Conservation (phyloP, 768 basidiomycete genomes). For the Neoboletus magnificus region DNA sequence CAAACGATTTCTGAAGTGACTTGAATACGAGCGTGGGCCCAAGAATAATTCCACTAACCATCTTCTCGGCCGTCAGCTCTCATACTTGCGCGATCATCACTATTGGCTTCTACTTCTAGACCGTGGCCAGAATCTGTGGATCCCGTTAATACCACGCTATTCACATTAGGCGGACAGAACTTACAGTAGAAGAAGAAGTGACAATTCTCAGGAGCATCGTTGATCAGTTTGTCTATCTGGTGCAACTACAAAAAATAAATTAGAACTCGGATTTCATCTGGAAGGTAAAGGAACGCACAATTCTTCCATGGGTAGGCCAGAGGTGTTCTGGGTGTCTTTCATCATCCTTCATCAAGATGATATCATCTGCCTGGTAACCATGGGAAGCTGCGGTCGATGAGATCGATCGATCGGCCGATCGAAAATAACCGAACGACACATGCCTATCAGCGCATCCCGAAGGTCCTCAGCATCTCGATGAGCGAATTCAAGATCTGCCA, state of each 20-base stretch:
- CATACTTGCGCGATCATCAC: conserved; percentile 25
- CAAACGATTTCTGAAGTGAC: conserved; percentile 17
- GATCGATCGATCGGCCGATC: background rate
- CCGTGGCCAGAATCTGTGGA: conserved; percentile 23
- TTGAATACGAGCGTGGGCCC: background rate
- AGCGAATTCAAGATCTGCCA: conserved; percentile 10
- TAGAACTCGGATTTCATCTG: background rate
- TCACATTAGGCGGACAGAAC: conserved; percentile 1
- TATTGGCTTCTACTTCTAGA: conserved; percentile 15
- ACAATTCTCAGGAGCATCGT: conserved; percentile 41
- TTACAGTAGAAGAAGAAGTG: conserved; percentile 56
- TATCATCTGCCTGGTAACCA: conserved; percentile 38
- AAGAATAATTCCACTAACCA: conserved; percentile 30
- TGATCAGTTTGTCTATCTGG: conserved; percentile 42
- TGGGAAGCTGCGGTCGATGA: conserved; percentile 29
- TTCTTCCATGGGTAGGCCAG: conserved; percentile 42
- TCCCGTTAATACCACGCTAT: background rate
- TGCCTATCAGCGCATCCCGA: conserved; percentile 17
- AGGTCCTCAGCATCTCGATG: conserved; percentile 21
- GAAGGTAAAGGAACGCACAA: conserved; percentile 33
- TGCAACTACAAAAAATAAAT: conserved; percentile 24
- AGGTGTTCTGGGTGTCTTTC: conserved; percentile 23
- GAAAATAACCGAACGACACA: background rate
- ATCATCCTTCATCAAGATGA: conserved; percentile 44
- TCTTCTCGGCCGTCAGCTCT: conserved; percentile 51